phyloP scores from a whole-genome alignment of 495 filamentous ascomycete species.

The Xylaria scruposa region DNA sequence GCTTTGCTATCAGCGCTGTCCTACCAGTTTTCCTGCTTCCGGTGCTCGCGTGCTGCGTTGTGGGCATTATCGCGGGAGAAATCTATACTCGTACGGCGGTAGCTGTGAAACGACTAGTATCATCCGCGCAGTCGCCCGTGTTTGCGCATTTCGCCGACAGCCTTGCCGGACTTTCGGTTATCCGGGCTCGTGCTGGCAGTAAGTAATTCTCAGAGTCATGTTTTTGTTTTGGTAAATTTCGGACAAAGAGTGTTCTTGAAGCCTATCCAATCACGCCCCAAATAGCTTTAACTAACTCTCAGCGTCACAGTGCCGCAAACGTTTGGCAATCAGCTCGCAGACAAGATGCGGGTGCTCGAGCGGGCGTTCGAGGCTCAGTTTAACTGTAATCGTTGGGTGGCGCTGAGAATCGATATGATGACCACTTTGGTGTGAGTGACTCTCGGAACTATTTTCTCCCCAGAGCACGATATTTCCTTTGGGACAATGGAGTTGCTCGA shows the following conservation, averaged over 20 bases:
- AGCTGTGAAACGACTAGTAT: conserved; percentile 50
- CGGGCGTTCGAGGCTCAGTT: conserved; percentile 52
- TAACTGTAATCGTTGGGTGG: conserved; percentile 60
- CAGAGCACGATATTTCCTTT: too few species aligned
- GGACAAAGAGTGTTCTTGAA: too few species aligned
- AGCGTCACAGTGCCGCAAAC: conserved; percentile 42
- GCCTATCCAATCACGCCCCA: too few species aligned
- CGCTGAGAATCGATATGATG: conserved; percentile 55
- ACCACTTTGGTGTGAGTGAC: conserved; percentile 47
- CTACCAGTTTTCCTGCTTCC: conserved; percentile 58
- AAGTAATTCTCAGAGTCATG: too few species aligned
- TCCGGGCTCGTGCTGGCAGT: conserved; percentile 51
- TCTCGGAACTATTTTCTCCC: too few species aligned
- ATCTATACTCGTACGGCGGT: conserved; percentile 58
- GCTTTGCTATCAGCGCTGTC: conserved; percentile 55
- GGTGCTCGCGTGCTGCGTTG: conserved; percentile 47
- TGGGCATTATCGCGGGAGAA: conserved; percentile 54
- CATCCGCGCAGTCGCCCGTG: conserved; percentile 55
- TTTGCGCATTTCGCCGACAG: conserved; percentile 60
- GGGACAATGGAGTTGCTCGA: too few species aligned
- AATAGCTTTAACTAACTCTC: too few species aligned
- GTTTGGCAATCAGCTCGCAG: conserved; percentile 52
- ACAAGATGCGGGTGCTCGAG: conserved; percentile 47
- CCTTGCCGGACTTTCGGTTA: conserved; percentile 53
- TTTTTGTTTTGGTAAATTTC: too few species aligned